These are phyloP conservation scores for Ustilago nuda DNA, from an alignment of 1,284 basidiomycete genomes.

Conservation along the genomic window DNA sequence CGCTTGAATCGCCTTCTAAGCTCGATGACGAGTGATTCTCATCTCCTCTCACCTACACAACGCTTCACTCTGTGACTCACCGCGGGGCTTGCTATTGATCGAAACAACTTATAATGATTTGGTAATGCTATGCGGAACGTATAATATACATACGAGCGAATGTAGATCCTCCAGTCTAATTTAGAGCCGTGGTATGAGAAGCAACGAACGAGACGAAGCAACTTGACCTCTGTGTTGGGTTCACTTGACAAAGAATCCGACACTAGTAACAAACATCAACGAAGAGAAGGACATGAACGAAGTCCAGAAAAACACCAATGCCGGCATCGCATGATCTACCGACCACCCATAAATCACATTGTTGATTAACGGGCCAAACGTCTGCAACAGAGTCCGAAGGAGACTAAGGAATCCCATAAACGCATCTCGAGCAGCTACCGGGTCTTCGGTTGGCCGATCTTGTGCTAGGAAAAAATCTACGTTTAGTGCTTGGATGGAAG, in stretches of 20 bases:
- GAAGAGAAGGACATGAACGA: constrained; percentile 10
- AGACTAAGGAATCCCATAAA: constrained; percentile 40
- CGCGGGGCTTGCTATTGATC: not conserved
- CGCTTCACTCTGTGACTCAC: not conserved
- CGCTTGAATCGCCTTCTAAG: constrained; percentile 8
- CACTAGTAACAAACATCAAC: constrained; percentile 17
- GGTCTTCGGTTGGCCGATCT: constrained; percentile 27
- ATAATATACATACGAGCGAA: constrained; percentile 2
- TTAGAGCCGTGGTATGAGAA: not conserved
- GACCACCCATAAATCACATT: constrained; percentile 36
- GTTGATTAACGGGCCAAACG: constrained; percentile 36
- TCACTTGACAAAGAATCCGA: constrained; percentile 7
- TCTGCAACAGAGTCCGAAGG: constrained; percentile 6
- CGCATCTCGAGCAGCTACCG: constrained; percentile 34
- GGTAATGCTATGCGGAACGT: not conserved
- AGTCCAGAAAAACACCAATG: constrained; percentile 35
- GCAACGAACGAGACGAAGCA: not conserved
- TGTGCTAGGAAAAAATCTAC: constrained; percentile 47
- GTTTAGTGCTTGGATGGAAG: constrained; percentile 32
- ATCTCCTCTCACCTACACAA: not conserved
- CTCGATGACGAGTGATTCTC: constrained; percentile 9
- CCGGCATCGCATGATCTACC: constrained; percentile 23
- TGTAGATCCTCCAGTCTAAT: not conserved
- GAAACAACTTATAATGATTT: not conserved
- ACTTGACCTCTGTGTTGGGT: not conserved